Evolutionary conservation across 1,139 yeast genomes (phyloP).

Genomic region (Meyerozyma athensensis): DNA sequence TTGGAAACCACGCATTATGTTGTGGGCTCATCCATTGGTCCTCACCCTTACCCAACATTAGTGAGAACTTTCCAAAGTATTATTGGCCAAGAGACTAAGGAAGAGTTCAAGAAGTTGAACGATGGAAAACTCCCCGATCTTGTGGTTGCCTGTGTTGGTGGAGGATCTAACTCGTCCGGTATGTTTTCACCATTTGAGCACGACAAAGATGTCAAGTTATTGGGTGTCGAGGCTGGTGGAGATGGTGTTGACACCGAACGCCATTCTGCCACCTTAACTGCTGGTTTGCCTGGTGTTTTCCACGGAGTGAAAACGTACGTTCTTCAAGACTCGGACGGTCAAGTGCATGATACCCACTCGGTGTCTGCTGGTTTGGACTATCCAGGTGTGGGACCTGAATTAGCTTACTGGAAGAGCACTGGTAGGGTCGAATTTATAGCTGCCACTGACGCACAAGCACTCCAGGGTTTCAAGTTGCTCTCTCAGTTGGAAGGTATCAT

Average conservation of each 20-base stretch:
- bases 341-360: slow-evolving; percentile 95
- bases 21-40: slow-evolving; percentile 98
- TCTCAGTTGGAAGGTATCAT: slow-evolving; percentile 96
- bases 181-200: slow-evolving; percentile 91
- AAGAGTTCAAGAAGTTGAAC: slow-evolving; percentile 76
- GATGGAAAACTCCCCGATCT: slow-evolving; percentile 85
- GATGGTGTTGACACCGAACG: slow-evolving; percentile 83
- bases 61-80: slow-evolving; percentile 98
- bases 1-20: slow-evolving; percentile 84
- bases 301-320: slow-evolving; percentile 96
- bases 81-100: slow-evolving; percentile 91
- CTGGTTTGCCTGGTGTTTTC: slow-evolving; percentile 94
- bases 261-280: slow-evolving; percentile 92
- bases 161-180: slow-evolving; percentile 97
- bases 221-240: slow-evolving; percentile 99
- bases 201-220: slow-evolving; percentile 67
- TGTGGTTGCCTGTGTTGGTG: slow-evolving; percentile 98
- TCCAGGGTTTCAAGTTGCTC: slow-evolving; percentile 80
- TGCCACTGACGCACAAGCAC: slow-evolving; percentile 91
- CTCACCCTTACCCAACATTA: slow-evolving; percentile 97
- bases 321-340: slow-evolving; percentile 88
- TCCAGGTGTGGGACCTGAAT: slow-evolving; percentile 99
- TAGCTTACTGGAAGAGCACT: slow-evolving; percentile 89
- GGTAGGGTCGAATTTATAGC: slow-evolving; percentile 91
- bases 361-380: slow-evolving; percentile 98